Conservation (phyloP, 768 basidiomycete genomes). For the Mycena kentingensis region DNA sequence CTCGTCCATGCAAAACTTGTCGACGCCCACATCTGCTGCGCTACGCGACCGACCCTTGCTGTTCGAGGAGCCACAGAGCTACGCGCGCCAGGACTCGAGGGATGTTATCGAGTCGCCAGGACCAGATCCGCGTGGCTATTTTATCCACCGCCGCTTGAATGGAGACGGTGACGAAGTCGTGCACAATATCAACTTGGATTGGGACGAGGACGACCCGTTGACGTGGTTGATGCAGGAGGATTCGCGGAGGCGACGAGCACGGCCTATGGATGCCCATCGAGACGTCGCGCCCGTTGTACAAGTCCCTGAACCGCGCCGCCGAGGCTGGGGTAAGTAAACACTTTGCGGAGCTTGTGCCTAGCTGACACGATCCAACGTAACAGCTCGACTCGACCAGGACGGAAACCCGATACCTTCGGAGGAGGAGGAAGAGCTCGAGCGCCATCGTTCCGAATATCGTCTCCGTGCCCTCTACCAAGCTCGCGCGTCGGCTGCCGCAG, state of each 20-base stretch:
- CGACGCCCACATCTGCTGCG: slow-evolving; percentile 36
- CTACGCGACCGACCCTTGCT: slow-evolving; percentile 36
- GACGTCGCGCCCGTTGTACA: slow-evolving; percentile 10
- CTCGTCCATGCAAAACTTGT: slow-evolving; percentile 39
- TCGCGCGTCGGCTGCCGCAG: slow-evolving; percentile 23
- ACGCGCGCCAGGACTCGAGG: slow-evolving; percentile 16
- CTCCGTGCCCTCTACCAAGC: slow-evolving; percentile 36
- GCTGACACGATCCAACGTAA: background rate
- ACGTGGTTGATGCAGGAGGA: slow-evolving; percentile 33
- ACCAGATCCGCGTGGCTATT: slow-evolving; percentile 32
- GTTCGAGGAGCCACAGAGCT: slow-evolving; percentile 45
- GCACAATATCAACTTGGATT: slow-evolving; percentile 42
- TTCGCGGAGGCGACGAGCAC: background rate
- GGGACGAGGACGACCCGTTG: slow-evolving; percentile 40
- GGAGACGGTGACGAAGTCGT: slow-evolving; percentile 42
- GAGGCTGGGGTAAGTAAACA: slow-evolving; percentile 48
- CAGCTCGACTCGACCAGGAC: slow-evolving; percentile 55
- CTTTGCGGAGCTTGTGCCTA: slow-evolving; percentile 8
- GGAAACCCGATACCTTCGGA: slow-evolving; percentile 66
- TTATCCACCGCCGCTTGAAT: slow-evolving; percentile 38
- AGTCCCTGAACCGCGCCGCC: slow-evolving; percentile 30
- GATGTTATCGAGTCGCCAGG: slow-evolving; percentile 20
- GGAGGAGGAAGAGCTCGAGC: slow-evolving; percentile 63
- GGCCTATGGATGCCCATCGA: slow-evolving; percentile 3
- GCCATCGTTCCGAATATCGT: slow-evolving; percentile 50